Evolutionary conservation across 106 monocot genomes (phyloP), one percentile per base, ranked within the genome.

Genomic region (Apostasia ramifera): DNA sequence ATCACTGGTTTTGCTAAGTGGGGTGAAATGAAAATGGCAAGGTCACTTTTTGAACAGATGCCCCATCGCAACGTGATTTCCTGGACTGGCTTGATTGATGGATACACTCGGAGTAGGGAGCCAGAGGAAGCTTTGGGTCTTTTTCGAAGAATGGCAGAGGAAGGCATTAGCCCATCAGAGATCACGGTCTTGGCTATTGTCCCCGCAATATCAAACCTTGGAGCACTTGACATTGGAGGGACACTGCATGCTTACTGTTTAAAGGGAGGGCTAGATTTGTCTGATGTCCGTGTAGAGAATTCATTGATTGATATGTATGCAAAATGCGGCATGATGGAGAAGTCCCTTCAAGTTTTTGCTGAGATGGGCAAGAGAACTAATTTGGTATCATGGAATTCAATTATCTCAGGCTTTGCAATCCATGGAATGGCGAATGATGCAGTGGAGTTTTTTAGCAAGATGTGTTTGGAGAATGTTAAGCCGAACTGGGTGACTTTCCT

Each of bases 61-160:
- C 84, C 83, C 0, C 8, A 14, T 44, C 66, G 61, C 0, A 80
- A 94, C 68, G 84, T 87, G 0, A 66, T 94, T 4, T 80, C 93
- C 37, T 94, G 93, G 93, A 94, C 89, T 0, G 82, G 84, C 2
- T 63, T 94, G 80, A 81, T 94, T 9, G 89, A 94, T 49, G 93
- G 86, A 8, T 86, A 80, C 50, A 71, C 93, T 0, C 75, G 89
- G 11, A 66, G 47, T 3, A 47, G 59, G 7, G 48, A 49, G 2
- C 67, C 70, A 2, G 11, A 42, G 6, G 78, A 78, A 74, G 89
- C 86, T 13, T 2, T 89, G 44, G 48, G 26, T 44, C 51, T 89
- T 9, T 84, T 94, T 63, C 11, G 78, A 10, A 12, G 56, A 5
- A 94, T 94, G 93, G 61, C 66, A 40, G 67, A 5, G 7, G 64